Conservation (phyloP, 2,329 filamentous ascomycete genomes). For the Akanthomyces uredinophilus region DNA sequence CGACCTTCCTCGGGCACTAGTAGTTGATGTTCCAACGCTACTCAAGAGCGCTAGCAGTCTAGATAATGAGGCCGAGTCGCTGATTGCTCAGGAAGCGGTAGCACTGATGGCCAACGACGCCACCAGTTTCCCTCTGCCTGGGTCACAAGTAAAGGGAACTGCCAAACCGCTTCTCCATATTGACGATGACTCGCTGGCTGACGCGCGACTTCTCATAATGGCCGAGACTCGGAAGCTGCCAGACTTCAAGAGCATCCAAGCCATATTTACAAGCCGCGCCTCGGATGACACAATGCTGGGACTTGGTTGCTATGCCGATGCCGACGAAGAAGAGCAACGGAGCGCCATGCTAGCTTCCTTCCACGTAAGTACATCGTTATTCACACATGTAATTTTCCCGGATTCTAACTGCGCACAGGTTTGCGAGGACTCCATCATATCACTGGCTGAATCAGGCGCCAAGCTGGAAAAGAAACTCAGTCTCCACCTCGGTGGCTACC, state of each 20-base stretch:
- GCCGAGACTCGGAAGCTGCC: slow-evolving; percentile 57
- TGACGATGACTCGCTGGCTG: slow-evolving; percentile 65
- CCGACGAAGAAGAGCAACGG: slow-evolving; percentile 65
- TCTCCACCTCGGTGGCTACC: slow-evolving; percentile 83
- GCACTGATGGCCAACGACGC: slow-evolving; percentile 80
- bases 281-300: slow-evolving; percentile 64
- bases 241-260: slow-evolving; percentile 45
- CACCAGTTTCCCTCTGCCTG: slow-evolving; percentile 64
- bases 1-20: slow-evolving; percentile 69
- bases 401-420: slow-evolving; percentile 39
- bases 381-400: neutral
- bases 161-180: slow-evolving; percentile 57
- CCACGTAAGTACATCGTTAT: slow-evolving; percentile 49
- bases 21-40: slow-evolving; percentile 66
- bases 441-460: slow-evolving; percentile 71
- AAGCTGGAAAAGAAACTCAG: slow-evolving; percentile 92
- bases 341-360: slow-evolving; percentile 65
- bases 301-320: slow-evolving; percentile 72
- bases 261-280: slow-evolving; percentile 49
- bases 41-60: slow-evolving; percentile 57
- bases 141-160: slow-evolving; percentile 58
- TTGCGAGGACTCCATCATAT: slow-evolving; percentile 67
- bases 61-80: slow-evolving; percentile 57
- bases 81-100: slow-evolving; percentile 74
- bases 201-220: slow-evolving; percentile 71